A percentile compares a stretch with the other conserved stretches of the same genome.
phyloP scores from a whole-genome alignment of 2,329 filamentous ascomycete genomes.

The Penicillium aurantiogriseum region DNA sequence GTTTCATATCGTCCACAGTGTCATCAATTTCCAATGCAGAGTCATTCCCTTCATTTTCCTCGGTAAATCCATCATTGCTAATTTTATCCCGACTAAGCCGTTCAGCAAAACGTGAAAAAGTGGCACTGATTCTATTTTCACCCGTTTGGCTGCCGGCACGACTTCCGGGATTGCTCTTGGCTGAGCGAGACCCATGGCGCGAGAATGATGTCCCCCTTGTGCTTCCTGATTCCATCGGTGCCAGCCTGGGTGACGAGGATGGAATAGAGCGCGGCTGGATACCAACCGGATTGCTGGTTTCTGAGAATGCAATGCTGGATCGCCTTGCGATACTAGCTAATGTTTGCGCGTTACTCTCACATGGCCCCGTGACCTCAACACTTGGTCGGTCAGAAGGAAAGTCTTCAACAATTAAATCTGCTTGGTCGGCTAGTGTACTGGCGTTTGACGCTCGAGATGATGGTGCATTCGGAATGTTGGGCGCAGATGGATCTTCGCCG shows the following conservation, averaged over 20 bases:
- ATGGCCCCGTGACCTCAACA: conserved; percentile 37
- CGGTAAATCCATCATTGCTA: conserved; percentile 25
- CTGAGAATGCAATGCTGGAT: conserved; percentile 31
- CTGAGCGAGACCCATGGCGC: conserved; percentile 30
- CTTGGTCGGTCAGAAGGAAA: conserved; percentile 35
- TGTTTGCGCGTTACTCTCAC: conserved; percentile 21
- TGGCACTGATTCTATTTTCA: conserved; percentile 37
- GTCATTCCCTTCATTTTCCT: conserved; percentile 30
- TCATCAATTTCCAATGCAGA: conserved; percentile 23
- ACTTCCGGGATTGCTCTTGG: conserved; percentile 35
- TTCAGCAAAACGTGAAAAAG: conserved; percentile 37
- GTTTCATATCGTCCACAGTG: conserved; percentile 14
- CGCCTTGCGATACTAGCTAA: conserved; percentile 22
- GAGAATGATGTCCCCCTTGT: conserved; percentile 26
- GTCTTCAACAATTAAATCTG: conserved; percentile 16
- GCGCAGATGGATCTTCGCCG: conserved; percentile 58
- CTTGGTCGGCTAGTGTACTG: conserved; percentile 13
- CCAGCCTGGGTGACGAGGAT: conserved; percentile 27
- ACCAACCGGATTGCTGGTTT: conserved; percentile 13
- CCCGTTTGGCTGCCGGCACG: conserved; percentile 37
- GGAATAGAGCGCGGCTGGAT: conserved; percentile 24
- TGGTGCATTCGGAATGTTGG: conserved; percentile 35
- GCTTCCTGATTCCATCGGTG: conserved; percentile 26
- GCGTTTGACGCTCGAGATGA: conserved; percentile 30
- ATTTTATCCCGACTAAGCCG: conserved; percentile 34